Percentiles rank a stretch among this genome's conserved stretches.
These are phyloP conservation scores for Chimonanthus salicifolius DNA, from an alignment of 164 flowering plant species.

Conservation along the genomic window DNA sequence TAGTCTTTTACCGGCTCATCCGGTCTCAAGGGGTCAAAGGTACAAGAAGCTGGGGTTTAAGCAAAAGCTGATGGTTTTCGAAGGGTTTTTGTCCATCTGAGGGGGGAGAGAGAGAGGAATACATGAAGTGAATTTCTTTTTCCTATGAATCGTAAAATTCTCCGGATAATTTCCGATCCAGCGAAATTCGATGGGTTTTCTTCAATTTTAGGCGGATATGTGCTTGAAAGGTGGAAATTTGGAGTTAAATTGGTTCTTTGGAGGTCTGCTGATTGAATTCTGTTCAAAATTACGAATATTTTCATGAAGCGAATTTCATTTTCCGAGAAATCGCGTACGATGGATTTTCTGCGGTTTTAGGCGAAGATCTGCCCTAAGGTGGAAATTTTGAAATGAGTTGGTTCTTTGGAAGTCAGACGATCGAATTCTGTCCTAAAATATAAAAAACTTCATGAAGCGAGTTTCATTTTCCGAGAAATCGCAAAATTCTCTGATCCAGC, in stretches of 20 bases:
- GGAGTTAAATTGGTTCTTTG: neutral
- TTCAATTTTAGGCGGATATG: neutral
- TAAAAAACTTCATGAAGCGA: no score
- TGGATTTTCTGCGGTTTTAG: neutral
- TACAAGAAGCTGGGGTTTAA: slow-evolving; percentile 24
- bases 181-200: neutral
- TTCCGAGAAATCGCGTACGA: no score
- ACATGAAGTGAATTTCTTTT: neutral
- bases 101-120: neutral
- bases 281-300: neutral
- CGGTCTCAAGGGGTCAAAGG: slow-evolving; percentile 16
- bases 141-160: neutral
- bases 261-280: neutral
- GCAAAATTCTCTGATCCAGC: no score
- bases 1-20: slow-evolving; percentile 4
- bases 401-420: neutral
- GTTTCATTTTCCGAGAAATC: no score
- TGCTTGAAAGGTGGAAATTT: neutral
- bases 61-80: slow-evolving; percentile 13
- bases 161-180: neutral
- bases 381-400: neutral
- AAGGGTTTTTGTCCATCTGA: slow-evolving; percentile 17
- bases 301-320: no score
- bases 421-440: neutral
- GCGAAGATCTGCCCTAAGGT: neutral